A percentile compares a stretch with the other conserved stretches of the same genome.
phyloP scores from a whole-genome alignment of 1,139 yeast species.

The Debaryomycetaceae sp. region DNA sequence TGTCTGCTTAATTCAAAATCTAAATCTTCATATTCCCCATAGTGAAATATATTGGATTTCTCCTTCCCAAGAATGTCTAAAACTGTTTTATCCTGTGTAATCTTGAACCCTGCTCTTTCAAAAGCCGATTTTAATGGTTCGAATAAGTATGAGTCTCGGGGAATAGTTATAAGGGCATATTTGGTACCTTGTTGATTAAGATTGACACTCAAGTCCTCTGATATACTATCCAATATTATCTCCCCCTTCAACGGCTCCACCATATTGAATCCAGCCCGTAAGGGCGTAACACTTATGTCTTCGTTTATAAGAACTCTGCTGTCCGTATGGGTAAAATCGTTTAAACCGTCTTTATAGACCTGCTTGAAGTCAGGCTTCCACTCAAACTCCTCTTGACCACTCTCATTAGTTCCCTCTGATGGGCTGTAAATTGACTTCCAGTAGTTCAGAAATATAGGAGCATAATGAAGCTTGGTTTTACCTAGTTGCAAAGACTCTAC shows the following conservation, averaged over 20 bases:
- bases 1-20: conserved; percentile 61
- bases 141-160: conserved; percentile 51
- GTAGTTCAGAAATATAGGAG: conserved; percentile 73
- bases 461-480: conserved; percentile 60
- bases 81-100: conserved; percentile 24
- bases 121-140: conserved; percentile 51
- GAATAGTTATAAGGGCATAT: conserved; percentile 31
- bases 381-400: conserved; percentile 41
- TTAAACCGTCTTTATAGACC: conserved; percentile 59
- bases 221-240: conserved; percentile 34
- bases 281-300: conserved; percentile 74
- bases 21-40: conserved; percentile 86
- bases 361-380: conserved; percentile 84
- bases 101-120: conserved; percentile 18
- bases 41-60: conserved; percentile 53
- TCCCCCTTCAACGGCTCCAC: conserved; percentile 57
- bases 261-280: conserved; percentile 68
- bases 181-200: conserved; percentile 14
- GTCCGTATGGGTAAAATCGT: conserved; percentile 52
- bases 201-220: conserved; percentile 4
- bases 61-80: conserved; percentile 15
- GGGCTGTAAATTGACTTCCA: conserved; percentile 64
- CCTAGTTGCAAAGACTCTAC: conserved; percentile 45
- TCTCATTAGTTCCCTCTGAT: conserved; percentile 15
- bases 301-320: conserved; percentile 50